Percentiles rank a stretch among this genome's conserved stretches.
Conservation (phyloP, 352 stramenopile species). For the Bremia lactucae region DNA sequence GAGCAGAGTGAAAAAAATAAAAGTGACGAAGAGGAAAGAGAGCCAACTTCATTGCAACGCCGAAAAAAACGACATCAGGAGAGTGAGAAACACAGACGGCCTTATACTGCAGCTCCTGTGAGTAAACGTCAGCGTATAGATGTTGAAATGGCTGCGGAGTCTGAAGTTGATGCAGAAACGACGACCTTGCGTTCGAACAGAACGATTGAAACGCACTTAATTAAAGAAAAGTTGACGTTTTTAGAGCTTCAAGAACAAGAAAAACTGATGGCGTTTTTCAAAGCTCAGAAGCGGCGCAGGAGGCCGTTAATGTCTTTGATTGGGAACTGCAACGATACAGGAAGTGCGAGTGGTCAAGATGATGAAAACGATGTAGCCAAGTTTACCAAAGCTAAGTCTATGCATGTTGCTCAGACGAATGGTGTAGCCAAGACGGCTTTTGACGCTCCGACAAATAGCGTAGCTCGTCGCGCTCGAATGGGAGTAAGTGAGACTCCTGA, state of each 20-base stretch:
- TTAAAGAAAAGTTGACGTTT: conserved; percentile 36
- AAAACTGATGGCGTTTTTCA: conserved; percentile 27
- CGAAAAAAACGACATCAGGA: conserved; percentile 1
- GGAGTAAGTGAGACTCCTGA: conserved; percentile 7
- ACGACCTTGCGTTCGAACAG: conserved; percentile 1
- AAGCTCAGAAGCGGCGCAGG: conserved; percentile 22
- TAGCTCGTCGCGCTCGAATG: conserved; percentile 14
- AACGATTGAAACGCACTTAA: conserved; percentile 8
- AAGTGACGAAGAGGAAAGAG: conserved; percentile 6
- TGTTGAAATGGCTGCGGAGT: background rate
- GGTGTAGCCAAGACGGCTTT: background rate
- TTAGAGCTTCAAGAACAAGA: conserved; percentile 42
- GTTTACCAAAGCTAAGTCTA: background rate
- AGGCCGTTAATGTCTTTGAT: background rate
- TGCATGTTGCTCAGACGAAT: background rate
- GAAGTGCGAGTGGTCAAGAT: background rate
- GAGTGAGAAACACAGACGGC: background rate
- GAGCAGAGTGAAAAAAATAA: conserved; percentile 3
- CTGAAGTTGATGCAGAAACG: conserved; percentile 1
- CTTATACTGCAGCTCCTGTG: background rate
- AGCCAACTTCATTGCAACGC: background rate
- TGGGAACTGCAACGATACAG: background rate
- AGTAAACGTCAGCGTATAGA: conserved; percentile 2
- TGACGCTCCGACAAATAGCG: background rate
- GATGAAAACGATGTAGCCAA: too few species aligned